Evolutionary conservation across 805 yeast species (phyloP).

Genomic region (Saccharomyces jurei): DNA sequence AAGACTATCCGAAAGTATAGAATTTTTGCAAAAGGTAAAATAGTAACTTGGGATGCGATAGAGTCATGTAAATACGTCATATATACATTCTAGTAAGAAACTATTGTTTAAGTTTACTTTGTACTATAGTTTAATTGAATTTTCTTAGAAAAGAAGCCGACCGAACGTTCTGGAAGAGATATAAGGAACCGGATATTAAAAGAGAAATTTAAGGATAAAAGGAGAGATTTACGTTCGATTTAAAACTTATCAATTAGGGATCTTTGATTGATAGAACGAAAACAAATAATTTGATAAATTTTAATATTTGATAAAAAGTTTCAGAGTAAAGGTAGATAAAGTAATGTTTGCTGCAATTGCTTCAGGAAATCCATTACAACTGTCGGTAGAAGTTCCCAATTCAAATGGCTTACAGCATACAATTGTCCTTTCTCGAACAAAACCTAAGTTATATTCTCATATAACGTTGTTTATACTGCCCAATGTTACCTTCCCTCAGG

Average conservation of each 20-base stretch:
- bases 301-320: background rate
- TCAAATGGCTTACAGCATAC: slow-evolving; percentile 33
- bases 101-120: background rate
- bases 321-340: background rate
- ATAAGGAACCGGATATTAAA: background rate
- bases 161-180: background rate
- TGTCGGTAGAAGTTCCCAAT: slow-evolving; percentile 32
- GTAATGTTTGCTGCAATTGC: slow-evolving; percentile 34
- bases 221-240: background rate
- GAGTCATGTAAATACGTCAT: background rate
- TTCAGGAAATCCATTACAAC: slow-evolving; percentile 32
- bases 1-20: slow-evolving; percentile 20
- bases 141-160: background rate
- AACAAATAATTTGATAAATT: background rate
- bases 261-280: background rate
- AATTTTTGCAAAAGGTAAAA: background rate
- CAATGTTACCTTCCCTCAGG: slow-evolving; percentile 60
- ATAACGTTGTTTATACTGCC: slow-evolving; percentile 82
- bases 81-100: background rate
- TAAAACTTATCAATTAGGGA: background rate
- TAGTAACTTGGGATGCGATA: background rate
- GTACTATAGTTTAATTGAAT: background rate
- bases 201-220: background rate
- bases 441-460: slow-evolving; percentile 45
- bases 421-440: slow-evolving; percentile 28